phyloP scores from a whole-genome alignment of 2,329 filamentous ascomycete species.

The Fusarium verrucosum region DNA sequence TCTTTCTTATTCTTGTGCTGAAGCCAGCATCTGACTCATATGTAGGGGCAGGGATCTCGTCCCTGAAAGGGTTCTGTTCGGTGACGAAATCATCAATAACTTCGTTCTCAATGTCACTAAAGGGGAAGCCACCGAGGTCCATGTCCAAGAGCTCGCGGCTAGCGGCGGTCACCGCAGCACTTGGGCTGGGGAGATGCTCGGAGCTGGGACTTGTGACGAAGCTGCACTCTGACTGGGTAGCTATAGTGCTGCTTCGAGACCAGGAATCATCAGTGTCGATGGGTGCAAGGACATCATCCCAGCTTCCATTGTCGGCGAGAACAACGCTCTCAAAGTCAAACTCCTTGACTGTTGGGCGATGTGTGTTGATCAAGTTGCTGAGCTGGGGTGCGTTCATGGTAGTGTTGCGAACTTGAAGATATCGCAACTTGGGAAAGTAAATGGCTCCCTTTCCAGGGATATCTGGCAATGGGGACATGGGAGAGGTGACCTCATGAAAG shows the following conservation, averaged over 20 bases:
- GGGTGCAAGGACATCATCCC: slow-evolving; percentile 84
- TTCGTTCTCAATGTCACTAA: slow-evolving; percentile 48
- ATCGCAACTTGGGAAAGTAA: slow-evolving; percentile 72
- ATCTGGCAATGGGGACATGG: slow-evolving; percentile 69
- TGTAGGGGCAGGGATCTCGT: slow-evolving; percentile 4
- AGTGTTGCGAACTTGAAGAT: slow-evolving; percentile 77
- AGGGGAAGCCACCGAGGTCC: slow-evolving; percentile 53
- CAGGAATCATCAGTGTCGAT: slow-evolving; percentile 60
- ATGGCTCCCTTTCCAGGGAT: slow-evolving; percentile 64
- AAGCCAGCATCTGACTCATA: slow-evolving; percentile 49
- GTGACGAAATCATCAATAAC: slow-evolving; percentile 45
- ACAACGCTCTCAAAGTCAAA: slow-evolving; percentile 83
- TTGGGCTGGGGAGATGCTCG: slow-evolving; percentile 57
- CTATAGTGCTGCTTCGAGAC: slow-evolving; percentile 46
- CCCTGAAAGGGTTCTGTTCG: slow-evolving; percentile 42
- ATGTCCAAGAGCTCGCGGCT: slow-evolving; percentile 58
- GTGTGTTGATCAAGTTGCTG: slow-evolving; percentile 71
- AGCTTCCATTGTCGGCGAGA: slow-evolving; percentile 73
- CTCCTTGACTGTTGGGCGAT: slow-evolving; percentile 74
- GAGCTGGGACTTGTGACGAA: slow-evolving; percentile 48
- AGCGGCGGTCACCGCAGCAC: slow-evolving; percentile 64
- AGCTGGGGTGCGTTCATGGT: slow-evolving; percentile 77
- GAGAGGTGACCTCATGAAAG: slow-evolving; percentile 70
- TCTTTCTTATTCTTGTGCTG: slow-evolving; percentile 61
- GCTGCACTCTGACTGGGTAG: slow-evolving; percentile 46